phyloP scores from a whole-genome alignment of 306 rosid genomes.

The Pterocarpus santalinus region DNA sequence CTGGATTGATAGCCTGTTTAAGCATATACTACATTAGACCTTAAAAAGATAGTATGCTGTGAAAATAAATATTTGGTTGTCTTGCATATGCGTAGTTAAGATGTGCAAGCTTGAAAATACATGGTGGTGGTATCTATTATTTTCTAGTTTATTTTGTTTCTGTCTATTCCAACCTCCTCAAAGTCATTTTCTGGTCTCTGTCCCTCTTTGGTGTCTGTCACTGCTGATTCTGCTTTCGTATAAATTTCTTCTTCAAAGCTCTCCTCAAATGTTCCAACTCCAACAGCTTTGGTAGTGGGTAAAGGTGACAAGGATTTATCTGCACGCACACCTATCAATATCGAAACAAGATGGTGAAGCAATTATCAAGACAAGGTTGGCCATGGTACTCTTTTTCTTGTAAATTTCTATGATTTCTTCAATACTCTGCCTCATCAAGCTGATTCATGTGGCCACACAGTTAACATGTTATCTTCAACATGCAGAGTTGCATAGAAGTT shows the following conservation, averaged over 20 bases:
- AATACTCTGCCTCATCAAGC: background rate
- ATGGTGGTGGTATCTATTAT: background rate
- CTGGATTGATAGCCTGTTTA: constrained; percentile 42
- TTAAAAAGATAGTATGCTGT: background rate
- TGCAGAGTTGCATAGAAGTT: background rate
- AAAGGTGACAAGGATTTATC: constrained; percentile 25
- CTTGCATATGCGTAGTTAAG: background rate
- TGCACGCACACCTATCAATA: constrained; percentile 39
- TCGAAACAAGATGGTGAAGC: constrained; percentile 23
- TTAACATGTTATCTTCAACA: background rate
- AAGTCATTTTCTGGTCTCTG: constrained; percentile 33
- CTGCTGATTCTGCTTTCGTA: constrained; percentile 30
- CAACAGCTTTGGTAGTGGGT: background rate
- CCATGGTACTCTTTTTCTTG: background rate
- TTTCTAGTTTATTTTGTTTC: background rate
- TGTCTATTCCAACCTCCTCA: constrained; percentile 38
- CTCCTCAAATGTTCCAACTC: constrained; percentile 20
- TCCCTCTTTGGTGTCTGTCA: constrained; percentile 20
- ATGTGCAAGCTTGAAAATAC: constrained; percentile 15
- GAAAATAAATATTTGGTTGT: constrained; percentile 15
- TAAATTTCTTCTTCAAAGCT: constrained; percentile 40
- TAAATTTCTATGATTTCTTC: background rate
- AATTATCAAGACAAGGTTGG: background rate
- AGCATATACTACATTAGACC: background rate
- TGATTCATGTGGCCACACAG: background rate